phyloP scores from a whole-genome alignment of 1,139 yeast genomes.

The Hyphopichia khmerensis region DNA sequence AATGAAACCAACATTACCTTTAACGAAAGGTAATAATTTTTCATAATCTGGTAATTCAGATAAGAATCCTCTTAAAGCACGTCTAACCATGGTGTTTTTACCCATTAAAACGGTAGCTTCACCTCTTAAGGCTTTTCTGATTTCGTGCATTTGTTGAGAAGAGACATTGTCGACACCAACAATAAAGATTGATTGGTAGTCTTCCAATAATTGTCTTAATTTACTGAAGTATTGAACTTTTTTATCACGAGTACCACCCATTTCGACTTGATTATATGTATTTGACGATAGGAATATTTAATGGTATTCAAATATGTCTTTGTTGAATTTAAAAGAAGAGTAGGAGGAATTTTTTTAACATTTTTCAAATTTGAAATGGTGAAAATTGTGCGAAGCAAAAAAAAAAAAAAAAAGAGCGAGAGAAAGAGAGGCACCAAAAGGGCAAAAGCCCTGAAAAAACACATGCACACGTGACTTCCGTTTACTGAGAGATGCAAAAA shows the following conservation, averaged over 20 bases:
- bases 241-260: slow-evolving; percentile 99
- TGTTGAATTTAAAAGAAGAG: slow-evolving; percentile 2
- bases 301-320: slow-evolving; percentile 44
- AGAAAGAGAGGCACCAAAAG: too few species aligned
- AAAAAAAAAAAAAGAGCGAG: not conserved
- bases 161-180: slow-evolving; percentile 99
- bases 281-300: slow-evolving; percentile 94
- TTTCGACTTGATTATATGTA: slow-evolving; percentile 66
- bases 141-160: slow-evolving; percentile 99
- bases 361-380: not conserved
- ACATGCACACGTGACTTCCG: too few species aligned
- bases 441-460: too few species aligned
- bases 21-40: slow-evolving; percentile 90
- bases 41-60: slow-evolving; percentile 94
- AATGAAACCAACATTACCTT: slow-evolving; percentile 98
- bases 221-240: slow-evolving; percentile 92
- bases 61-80: slow-evolving; percentile 97
- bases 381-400: not conserved
- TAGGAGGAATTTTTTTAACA: not conserved
- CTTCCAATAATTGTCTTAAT: slow-evolving; percentile 93
- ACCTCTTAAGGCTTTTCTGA: slow-evolving; percentile 95
- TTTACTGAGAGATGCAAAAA: too few species aligned
- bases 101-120: slow-evolving; percentile 97
- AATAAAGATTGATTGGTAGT: slow-evolving; percentile 96
- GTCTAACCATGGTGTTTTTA: slow-evolving; percentile 99